Evolutionary conservation across 176 grass and related monocot genomes (phyloP).

Genomic region (Raddia distichophylla): DNA sequence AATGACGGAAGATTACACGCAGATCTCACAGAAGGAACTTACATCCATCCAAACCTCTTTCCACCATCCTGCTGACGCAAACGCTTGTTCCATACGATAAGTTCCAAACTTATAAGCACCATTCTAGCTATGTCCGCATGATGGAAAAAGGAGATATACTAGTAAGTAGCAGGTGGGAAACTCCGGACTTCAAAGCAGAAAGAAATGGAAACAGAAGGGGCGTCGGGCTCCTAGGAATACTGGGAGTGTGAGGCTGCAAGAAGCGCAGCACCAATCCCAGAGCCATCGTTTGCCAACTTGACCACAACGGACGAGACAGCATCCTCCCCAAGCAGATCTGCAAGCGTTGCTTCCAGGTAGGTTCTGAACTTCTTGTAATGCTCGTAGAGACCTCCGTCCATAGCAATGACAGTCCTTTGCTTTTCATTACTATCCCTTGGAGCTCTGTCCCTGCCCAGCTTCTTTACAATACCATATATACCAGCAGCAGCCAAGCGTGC

Average conservation of each 20-base stretch:
- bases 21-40: constrained; percentile 40
- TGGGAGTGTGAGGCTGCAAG: constrained; percentile 83
- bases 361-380: constrained; percentile 84
- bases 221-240: constrained; percentile 37
- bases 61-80: constrained; percentile 35
- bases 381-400: constrained; percentile 84
- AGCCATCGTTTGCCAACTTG: constrained; percentile 84
- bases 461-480: constrained; percentile 84
- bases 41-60: constrained; percentile 35
- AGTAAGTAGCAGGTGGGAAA: not conserved
- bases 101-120: constrained; percentile 22
- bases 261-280: constrained; percentile 78
- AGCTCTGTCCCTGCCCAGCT: constrained; percentile 61
- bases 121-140: constrained; percentile 42
- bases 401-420: constrained; percentile 60
- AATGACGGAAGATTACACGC: constrained; percentile 43
- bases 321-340: constrained; percentile 68
- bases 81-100: constrained; percentile 13
- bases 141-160: not conserved
- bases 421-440: constrained; percentile 20
- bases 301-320: constrained; percentile 62
- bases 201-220: constrained; percentile 7
- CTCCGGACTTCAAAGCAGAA: not conserved
- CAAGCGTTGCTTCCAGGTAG: constrained; percentile 60
- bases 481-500: constrained; percentile 75